A percentile compares a stretch with the other conserved stretches of the same genome.
These are phyloP conservation scores for Leptodermis oblonga DNA, from an alignment of 257 asterid genomes.

Conservation along the genomic window DNA sequence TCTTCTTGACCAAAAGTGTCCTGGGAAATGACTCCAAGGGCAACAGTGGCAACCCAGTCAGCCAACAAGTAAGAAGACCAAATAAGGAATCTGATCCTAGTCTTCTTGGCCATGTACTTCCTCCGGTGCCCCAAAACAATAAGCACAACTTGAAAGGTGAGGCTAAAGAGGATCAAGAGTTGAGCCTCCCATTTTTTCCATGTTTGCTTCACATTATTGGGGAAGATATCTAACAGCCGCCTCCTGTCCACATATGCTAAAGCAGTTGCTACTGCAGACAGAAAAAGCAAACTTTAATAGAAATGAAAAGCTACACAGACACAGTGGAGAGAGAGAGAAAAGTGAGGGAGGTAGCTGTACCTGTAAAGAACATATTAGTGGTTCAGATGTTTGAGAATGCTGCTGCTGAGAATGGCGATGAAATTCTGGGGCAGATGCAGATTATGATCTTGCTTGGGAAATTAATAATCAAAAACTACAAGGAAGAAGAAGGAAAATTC, in stretches of 20 bases:
- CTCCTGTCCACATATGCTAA: slow-evolving; percentile 29
- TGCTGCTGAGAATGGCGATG: too few relatives aligned
- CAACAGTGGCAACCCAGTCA: slow-evolving; percentile 36
- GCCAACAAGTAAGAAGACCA: slow-evolving; percentile 46
- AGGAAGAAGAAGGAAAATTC: too few relatives aligned
- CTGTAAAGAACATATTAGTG: background rate
- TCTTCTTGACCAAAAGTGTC: slow-evolving; percentile 22
- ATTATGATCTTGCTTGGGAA: too few relatives aligned
- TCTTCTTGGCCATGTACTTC: slow-evolving; percentile 26
- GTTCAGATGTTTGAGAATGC: background rate
- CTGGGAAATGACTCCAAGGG: slow-evolving; percentile 44
- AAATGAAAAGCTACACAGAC: background rate
- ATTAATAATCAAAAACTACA: too few relatives aligned
- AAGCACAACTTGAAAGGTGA: slow-evolving; percentile 32
- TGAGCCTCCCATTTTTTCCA: slow-evolving; percentile 40
- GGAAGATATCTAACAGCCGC: slow-evolving; percentile 24
- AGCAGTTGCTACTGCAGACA: slow-evolving; percentile 23
- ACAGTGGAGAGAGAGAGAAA: background rate
- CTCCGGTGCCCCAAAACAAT: slow-evolving; percentile 34
- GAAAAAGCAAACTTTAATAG: background rate
- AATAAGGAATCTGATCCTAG: slow-evolving; percentile 34
- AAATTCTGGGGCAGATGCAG: too few relatives aligned
- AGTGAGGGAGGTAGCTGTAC: background rate
- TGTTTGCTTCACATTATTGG: slow-evolving; percentile 14
- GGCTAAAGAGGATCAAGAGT: slow-evolving; percentile 31